phyloP scores from a whole-genome alignment of 2,329 filamentous ascomycete species.

The Pestalotiopsis sp. region DNA sequence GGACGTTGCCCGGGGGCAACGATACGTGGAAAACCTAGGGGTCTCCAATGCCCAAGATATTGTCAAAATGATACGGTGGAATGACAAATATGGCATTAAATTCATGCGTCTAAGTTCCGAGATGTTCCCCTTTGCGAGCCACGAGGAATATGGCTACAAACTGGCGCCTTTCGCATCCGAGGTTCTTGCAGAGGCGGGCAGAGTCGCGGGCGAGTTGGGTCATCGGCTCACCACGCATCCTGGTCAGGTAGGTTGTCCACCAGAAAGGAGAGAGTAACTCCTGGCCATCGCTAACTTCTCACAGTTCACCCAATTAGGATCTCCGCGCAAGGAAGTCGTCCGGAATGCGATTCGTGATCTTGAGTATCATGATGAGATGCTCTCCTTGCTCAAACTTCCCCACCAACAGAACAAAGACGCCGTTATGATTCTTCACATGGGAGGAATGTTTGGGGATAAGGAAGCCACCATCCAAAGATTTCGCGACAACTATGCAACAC shows the following conservation, averaged over 20 bases:
- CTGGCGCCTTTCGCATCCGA: conserved; percentile 82
- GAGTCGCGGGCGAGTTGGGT: conserved; percentile 73
- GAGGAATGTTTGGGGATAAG: conserved; percentile 88
- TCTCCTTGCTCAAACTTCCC: conserved; percentile 75
- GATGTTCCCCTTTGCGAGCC: conserved; percentile 96
- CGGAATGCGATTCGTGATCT: conserved; percentile 77
- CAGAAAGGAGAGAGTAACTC: not conserved
- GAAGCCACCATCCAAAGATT: conserved; percentile 77
- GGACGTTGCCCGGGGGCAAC: conserved; percentile 65
- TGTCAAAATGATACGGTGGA: conserved; percentile 86
- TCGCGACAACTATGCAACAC: conserved; percentile 67
- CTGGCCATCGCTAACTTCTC: not conserved
- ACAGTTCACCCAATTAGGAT: conserved; percentile 87
- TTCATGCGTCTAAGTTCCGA: conserved; percentile 93
- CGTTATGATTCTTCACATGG: conserved; percentile 94
- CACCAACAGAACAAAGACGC: conserved; percentile 81
- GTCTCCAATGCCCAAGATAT: conserved; percentile 83
- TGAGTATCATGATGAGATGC: conserved; percentile 84
- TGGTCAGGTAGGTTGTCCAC: conserved; percentile 57
- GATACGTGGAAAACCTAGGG: conserved; percentile 76
- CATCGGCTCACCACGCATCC: conserved; percentile 90
- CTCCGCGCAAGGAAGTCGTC: conserved; percentile 77
- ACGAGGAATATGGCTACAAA: conserved; percentile 83
- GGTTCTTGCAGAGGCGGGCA: conserved; percentile 74
- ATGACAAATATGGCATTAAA: conserved; percentile 86